phyloP scores from a whole-genome alignment of 495 filamentous ascomycete species.

The Schizothecium vesticola region DNA sequence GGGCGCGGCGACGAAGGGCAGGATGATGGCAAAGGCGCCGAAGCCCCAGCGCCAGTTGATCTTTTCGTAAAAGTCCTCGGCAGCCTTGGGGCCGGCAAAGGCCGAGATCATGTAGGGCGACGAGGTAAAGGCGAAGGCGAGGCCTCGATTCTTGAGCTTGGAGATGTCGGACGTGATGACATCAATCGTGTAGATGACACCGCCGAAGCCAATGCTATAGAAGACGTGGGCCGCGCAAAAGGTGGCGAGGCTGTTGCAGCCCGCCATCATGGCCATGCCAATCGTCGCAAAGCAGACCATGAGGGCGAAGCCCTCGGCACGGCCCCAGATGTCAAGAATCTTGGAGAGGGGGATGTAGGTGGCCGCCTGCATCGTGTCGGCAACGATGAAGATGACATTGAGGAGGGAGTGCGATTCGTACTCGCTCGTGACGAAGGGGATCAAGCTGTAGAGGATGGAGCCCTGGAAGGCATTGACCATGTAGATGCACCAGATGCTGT shows the following conservation, averaged over 20 bases:
- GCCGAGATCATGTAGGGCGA: constrained; percentile 57
- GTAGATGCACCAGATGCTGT: constrained; percentile 28
- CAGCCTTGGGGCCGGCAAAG: constrained; percentile 38
- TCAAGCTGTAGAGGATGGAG: constrained; percentile 30
- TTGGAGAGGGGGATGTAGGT: constrained; percentile 30
- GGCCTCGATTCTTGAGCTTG: constrained; percentile 50
- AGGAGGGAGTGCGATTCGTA: constrained; percentile 50
- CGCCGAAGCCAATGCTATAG: constrained; percentile 35
- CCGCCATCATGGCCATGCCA: constrained; percentile 28
- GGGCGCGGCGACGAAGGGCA: constrained; percentile 45
- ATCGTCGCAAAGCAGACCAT: constrained; percentile 20
- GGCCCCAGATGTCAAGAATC: constrained; percentile 30
- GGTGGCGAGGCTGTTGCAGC: constrained; percentile 22
- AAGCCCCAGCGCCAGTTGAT: constrained; percentile 55
- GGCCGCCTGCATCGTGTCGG: constrained; percentile 17
- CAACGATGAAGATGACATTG: constrained; percentile 46
- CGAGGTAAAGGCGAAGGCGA: constrained; percentile 50
- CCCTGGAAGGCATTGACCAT: constrained; percentile 36
- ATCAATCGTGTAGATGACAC: constrained; percentile 47
- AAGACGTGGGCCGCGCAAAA: constrained; percentile 36
- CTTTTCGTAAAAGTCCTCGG: constrained; percentile 33
- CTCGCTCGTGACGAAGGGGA: constrained; percentile 41
- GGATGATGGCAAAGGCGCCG: constrained; percentile 51
- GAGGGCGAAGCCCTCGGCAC: constrained; percentile 25
- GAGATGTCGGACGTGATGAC: constrained; percentile 59